Conservation (phyloP, 2,329 filamentous ascomycete genomes). For the Cytospora piceicola region DNA sequence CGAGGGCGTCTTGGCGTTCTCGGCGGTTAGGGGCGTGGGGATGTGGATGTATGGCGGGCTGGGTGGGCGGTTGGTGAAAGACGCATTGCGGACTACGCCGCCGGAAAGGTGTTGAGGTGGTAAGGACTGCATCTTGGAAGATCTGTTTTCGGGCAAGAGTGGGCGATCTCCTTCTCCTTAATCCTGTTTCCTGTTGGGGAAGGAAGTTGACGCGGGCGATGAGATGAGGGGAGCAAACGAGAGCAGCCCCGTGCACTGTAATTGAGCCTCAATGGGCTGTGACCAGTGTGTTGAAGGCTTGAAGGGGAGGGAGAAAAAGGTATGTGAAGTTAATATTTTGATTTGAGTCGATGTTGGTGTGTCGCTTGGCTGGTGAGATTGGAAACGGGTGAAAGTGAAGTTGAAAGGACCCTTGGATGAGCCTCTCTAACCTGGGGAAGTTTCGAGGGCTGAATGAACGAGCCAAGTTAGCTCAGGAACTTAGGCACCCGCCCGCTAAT, state of each 20-base stretch:
- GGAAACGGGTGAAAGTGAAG: not conserved
- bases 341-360: not conserved
- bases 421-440: too few relatives aligned
- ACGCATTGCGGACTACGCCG: slow-evolving; percentile 37
- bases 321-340: not conserved
- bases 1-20: slow-evolving; percentile 24
- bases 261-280: not conserved
- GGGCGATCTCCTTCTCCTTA: not conserved
- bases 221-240: not conserved
- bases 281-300: not conserved
- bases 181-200: not conserved
- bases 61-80: slow-evolving; percentile 45
- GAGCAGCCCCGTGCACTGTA: not conserved
- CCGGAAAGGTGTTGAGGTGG: slow-evolving; percentile 14
- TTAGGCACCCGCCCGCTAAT: too few relatives aligned
- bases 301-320: not conserved
- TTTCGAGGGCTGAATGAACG: not conserved
- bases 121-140: not conserved
- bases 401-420: not conserved
- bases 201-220: not conserved
- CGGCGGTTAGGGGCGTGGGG: slow-evolving; percentile 34
- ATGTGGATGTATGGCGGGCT: slow-evolving; percentile 50
- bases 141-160: not conserved
- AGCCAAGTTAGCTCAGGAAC: too few relatives aligned
- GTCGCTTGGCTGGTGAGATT: not conserved